Percentiles rank a stretch among this genome's conserved stretches.
phyloP scores from a whole-genome alignment of 106 monocot genomes.

The Hemerocallis citrina region DNA sequence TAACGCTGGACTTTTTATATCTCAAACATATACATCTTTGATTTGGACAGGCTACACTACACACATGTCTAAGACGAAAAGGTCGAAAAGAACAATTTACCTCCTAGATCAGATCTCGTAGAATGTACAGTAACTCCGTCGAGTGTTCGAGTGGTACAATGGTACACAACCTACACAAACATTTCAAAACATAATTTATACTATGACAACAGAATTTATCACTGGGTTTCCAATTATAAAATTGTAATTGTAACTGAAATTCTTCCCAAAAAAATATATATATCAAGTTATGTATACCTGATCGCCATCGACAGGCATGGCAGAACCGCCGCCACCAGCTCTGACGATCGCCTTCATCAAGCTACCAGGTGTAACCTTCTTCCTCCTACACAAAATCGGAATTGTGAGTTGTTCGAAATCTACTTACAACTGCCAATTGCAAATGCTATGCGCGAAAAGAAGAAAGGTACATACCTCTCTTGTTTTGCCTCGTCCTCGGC shows the following conservation, averaged over 20 bases:
- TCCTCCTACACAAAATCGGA: slow-evolving; percentile 31
- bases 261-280: too few species aligned
- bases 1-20: too few species aligned
- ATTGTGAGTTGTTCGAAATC: not conserved
- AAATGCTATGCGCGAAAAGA: not conserved
- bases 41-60: too few species aligned
- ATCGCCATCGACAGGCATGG: slow-evolving; percentile 61
- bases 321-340: slow-evolving; percentile 36
- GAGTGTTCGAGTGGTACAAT: slow-evolving; percentile 67
- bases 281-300: slow-evolving; percentile 43
- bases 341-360: slow-evolving; percentile 79
- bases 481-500: slow-evolving; percentile 6
- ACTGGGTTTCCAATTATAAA: too few species aligned
- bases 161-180: slow-evolving; percentile 64
- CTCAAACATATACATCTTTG: too few species aligned
- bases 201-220: too few species aligned
- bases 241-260: too few species aligned
- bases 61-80: too few species aligned
- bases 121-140: slow-evolving; percentile 74
- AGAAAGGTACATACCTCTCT: not conserved
- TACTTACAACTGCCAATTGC: not conserved
- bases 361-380: slow-evolving; percentile 65
- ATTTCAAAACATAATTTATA: too few species aligned
- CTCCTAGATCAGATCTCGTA: slow-evolving; percentile 71
- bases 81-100: slow-evolving; percentile 24